Evolutionary conservation across 768 basidiomycete genomes (phyloP).

Genomic region (Psilocybe subaeruginosa): DNA sequence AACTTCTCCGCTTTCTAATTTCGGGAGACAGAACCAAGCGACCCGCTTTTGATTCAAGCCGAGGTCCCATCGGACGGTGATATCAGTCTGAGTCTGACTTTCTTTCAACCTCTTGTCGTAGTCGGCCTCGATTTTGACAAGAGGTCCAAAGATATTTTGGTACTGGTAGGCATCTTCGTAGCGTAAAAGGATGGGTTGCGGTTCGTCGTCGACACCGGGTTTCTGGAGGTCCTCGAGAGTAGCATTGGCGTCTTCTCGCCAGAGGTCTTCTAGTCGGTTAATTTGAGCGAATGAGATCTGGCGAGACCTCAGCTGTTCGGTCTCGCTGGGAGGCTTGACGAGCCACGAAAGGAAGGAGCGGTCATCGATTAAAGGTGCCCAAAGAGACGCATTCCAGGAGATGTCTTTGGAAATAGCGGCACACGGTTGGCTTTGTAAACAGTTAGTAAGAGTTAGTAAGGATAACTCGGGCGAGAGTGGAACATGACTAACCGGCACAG

Average conservation of each 20-base stretch:
- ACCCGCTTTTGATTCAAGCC: slow-evolving; percentile 98
- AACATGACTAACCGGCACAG: slow-evolving; percentile 81
- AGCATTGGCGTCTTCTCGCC: slow-evolving; percentile 95
- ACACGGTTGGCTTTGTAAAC: slow-evolving; percentile 82
- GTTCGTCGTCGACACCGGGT: slow-evolving; percentile 97
- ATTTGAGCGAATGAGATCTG: slow-evolving; percentile 98
- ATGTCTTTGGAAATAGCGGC: slow-evolving; percentile 97
- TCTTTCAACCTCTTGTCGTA: slow-evolving; percentile 98
- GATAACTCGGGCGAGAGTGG: slow-evolving; percentile 7
- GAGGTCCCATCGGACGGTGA: slow-evolving; percentile 95
- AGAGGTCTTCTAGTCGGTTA: slow-evolving; percentile 95
- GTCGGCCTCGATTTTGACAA: slow-evolving; percentile 99
- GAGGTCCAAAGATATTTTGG: slow-evolving; percentile 98
- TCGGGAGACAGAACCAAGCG: slow-evolving; percentile 97
- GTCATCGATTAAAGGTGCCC: slow-evolving; percentile 99
- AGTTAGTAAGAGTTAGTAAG: not conserved
- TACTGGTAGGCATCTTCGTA: slow-evolving; percentile 99
- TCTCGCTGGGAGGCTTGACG: slow-evolving; percentile 95
- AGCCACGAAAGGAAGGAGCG: slow-evolving; percentile 99
- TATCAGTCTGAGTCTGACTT: slow-evolving; percentile 97
- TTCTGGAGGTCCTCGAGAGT: slow-evolving; percentile 97
- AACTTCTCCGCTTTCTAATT: slow-evolving; percentile 97
- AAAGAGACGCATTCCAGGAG: slow-evolving; percentile 96
- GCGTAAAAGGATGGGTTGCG: slow-evolving; percentile 84
- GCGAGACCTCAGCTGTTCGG: slow-evolving; percentile 93